Percentiles rank a stretch among this genome's conserved stretches.
Conservation (phyloP, 257 asterid genomes). For the Solanum dulcamara region DNA sequence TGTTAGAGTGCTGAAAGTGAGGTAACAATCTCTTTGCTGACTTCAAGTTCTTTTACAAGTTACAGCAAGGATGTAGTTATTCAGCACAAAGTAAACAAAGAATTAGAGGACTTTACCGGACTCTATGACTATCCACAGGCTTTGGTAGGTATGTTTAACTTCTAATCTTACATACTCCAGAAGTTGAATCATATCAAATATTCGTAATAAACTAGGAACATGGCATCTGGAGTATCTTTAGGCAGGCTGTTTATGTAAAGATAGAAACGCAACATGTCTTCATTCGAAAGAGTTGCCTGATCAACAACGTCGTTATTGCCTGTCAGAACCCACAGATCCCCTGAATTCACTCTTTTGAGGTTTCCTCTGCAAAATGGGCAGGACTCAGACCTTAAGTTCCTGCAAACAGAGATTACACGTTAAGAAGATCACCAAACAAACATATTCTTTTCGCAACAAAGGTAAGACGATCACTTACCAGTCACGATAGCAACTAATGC, state of each 20-base stretch:
- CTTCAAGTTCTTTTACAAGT: not conserved
- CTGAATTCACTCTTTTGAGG: slow-evolving; percentile 46
- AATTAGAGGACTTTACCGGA: not conserved
- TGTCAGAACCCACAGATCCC: slow-evolving; percentile 52
- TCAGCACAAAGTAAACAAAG: not conserved
- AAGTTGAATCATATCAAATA: slow-evolving; percentile 26
- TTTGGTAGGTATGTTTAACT: slow-evolving; percentile 6
- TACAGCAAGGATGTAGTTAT: not conserved
- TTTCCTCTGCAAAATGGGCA: slow-evolving; percentile 66
- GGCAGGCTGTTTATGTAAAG: slow-evolving; percentile 47
- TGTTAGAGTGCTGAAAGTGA: not conserved
- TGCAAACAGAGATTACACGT: not conserved
- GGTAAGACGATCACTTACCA: slow-evolving; percentile 28
- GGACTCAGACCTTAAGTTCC: slow-evolving; percentile 50
- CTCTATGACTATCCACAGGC: not conserved
- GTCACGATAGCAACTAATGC: slow-evolving; percentile 78
- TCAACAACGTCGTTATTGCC: slow-evolving; percentile 38
- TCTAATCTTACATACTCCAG: not conserved
- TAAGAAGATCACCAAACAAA: not conserved
- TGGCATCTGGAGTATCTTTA: slow-evolving; percentile 45
- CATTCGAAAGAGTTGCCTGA: slow-evolving; percentile 34
- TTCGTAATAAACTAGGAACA: slow-evolving; percentile 40
- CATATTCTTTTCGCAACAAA: not conserved
- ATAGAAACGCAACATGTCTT: slow-evolving; percentile 36
- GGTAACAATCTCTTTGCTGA: not conserved